Evolutionary conservation across 106 monocot species (phyloP), one percentile per base, ranked within the genome.

Genomic region (Dactylorhiza incarnata): DNA sequence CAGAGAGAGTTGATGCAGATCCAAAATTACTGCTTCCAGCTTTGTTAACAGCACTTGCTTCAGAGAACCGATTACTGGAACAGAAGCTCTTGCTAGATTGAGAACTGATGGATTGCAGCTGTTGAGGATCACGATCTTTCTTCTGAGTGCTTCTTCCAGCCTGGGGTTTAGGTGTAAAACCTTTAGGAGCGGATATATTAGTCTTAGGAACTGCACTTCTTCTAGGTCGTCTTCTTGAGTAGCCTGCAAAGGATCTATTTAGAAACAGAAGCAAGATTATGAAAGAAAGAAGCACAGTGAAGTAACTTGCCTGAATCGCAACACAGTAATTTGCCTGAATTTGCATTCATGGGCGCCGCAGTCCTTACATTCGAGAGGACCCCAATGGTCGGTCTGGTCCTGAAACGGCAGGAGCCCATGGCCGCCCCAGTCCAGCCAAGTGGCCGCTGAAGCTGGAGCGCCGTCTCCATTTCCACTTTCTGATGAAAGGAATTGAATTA

Each of bases 171-270:
- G 85, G 82, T 12, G 67, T 77, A 80, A 90, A 91, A 53, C 90
- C 87, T 69, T 84, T 94, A 56, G 85, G 80, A 49, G 78, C 19
- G 48, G 78, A 49, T 14, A 66, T 43, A 76, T 81, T 93, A 23
- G 80, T 87, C 77, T 85, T 87, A 5, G 91, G 87, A 65, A 82
- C 55, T 6, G 75, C 78, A 73, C 79, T 89, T 78, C 82, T 97
- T 76, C 85, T 93, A 23, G 75, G 82, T 6, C 90, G 88, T 58
- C 84, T 82, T 74, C 76, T 86, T 20, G 85, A 77, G 74, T 88
- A 84, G 19, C 84, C 96, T 97, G 76, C 7, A 83, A 74, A 13
- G n/a, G 77, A 58, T 26, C 0, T 14, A 71, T 73, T 76, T n/a
- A 72, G 70, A 72, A 20, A 80, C 68, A 63, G 48, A 37, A n/a